These are phyloP conservation scores for Hypomontagnella submonticulosa DNA, from an alignment of 495 filamentous ascomycete species.

Conservation along the genomic window DNA sequence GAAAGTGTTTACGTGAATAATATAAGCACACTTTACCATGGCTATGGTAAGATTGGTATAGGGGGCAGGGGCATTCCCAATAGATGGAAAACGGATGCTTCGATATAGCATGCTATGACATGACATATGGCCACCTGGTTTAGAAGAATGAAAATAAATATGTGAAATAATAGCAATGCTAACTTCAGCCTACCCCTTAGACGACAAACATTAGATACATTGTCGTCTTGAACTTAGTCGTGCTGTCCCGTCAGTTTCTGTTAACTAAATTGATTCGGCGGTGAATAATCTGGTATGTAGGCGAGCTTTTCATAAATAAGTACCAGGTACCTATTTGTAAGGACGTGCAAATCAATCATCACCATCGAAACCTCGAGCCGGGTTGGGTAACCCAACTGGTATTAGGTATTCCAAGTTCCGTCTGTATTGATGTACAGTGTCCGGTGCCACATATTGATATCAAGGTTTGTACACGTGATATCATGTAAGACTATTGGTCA, in stretches of 20 bases:
- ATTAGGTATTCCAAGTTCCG: too few species aligned
- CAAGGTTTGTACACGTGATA: too few species aligned
- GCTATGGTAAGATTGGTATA: slow-evolving; percentile 15
- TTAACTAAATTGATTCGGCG: too few species aligned
- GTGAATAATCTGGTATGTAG: neutral
- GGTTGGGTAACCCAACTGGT: too few species aligned
- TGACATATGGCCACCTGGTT: slow-evolving; percentile 18
- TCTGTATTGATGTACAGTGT: too few species aligned
- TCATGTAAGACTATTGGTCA: slow-evolving; percentile 7
- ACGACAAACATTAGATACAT: slow-evolving; percentile 3
- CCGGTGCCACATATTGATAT: too few species aligned
- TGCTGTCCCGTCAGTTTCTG: neutral
- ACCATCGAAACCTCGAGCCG: too few species aligned
- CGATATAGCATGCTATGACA: slow-evolving; percentile 31
- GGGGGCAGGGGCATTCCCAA: slow-evolving; percentile 19
- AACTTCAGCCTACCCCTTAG: slow-evolving; percentile 24
- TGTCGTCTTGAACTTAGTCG: neutral
- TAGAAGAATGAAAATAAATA: slow-evolving; percentile 43
- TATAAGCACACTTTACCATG: slow-evolving; percentile 13
- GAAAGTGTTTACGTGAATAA: neutral
- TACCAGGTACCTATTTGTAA: too few species aligned
- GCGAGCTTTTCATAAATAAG: too few species aligned
- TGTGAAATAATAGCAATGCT: slow-evolving; percentile 25
- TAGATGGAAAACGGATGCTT: slow-evolving; percentile 29
- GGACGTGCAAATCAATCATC: too few species aligned